Base-by-base conservation (phyloP, 2,329 filamentous ascomycete species). In the Fusarium graminum region DNA sequence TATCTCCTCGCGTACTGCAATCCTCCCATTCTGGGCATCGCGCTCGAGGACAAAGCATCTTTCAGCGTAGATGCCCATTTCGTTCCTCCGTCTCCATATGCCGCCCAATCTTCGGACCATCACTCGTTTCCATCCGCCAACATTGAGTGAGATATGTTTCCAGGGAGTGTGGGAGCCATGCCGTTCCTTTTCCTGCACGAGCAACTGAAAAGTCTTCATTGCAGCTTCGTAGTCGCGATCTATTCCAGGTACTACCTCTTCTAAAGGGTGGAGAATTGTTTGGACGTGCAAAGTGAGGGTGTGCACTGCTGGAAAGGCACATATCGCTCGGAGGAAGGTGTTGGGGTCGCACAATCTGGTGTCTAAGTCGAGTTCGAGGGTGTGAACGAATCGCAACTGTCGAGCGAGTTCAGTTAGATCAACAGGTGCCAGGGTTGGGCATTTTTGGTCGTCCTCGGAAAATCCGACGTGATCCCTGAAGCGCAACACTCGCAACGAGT, bases 361-460 rank as follows among this genome's bases (percentile, higher is more conserved):
- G 59, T 85, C 82, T 75, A 84, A 78, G 69, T 85, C 83, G 11
- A 85, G 63, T 69, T 85, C 82, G 7, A 84, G 77, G 0, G 75
- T 76, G 28, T 77, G 75, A 5, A 84, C 73, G 5, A 63, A 45
- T 6, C 59, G 60, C 7, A 84, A 61, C 4, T 59, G 55, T 3
- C 51, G 58, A 0, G 80, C 74, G 4, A 85, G 74, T 1, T 49
- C 38, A 4, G 70, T 55, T 11, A 83, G 56, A 43, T 80, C 75
- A n/a, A 53, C 70, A 3, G 72, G 59, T 22, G 61, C 63, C 36
- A 84, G 56, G 4, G 81, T 83, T 6, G 81, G 82, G 51, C 81
- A 83, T 13, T 61, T 72, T 26, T 72, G 72, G 41, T 75, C 70
- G 46, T 83, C 80, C 45, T 84, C 80, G 10, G 69, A 69, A 67